Evolutionary conservation across 208 protist species (phyloP).

Genomic region (Angomonas deanei): DNA sequence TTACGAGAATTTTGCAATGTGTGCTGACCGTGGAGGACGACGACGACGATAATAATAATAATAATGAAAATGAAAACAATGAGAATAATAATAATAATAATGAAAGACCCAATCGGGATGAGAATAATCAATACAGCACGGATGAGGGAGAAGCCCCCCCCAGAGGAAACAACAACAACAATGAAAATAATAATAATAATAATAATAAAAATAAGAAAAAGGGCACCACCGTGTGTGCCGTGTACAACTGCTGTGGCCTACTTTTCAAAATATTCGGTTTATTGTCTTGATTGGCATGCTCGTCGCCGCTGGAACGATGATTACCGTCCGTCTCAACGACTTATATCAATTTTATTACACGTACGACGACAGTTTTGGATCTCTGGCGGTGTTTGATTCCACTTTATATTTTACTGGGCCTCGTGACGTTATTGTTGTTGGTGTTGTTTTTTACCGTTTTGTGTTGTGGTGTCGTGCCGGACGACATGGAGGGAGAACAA

Average conservation of each 20-base stretch:
- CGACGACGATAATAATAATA: constrained; percentile 1
- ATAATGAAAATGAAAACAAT: constrained; percentile 7
- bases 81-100: constrained; percentile 1
- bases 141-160: not conserved
- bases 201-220: not conserved
- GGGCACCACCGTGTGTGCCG: constrained; percentile 10
- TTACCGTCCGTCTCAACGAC: constrained; percentile 57
- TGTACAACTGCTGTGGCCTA: constrained; percentile 9
- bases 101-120: not conserved
- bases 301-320: constrained; percentile 38
- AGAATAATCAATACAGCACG: not conserved
- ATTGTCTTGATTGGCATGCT: constrained; percentile 26
- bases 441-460: constrained; percentile 13
- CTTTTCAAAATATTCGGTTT: constrained; percentile 4
- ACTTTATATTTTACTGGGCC: constrained; percentile 40
- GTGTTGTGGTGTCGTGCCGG: constrained; percentile 11
- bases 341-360: constrained; percentile 13
- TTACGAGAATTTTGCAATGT: constrained; percentile 7
- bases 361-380: constrained; percentile 21
- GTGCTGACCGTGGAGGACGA: constrained; percentile 16
- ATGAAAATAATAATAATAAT: not conserved
- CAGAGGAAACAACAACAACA: not conserved
- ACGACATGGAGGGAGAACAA: not conserved
- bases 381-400: constrained; percentile 42
- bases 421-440: constrained; percentile 12